A percentile compares a stretch with the other conserved stretches of the same genome.
Evolutionary conservation across 345 rosid genomes (phyloP).

Genomic region (Hirschfeldia incana): DNA sequence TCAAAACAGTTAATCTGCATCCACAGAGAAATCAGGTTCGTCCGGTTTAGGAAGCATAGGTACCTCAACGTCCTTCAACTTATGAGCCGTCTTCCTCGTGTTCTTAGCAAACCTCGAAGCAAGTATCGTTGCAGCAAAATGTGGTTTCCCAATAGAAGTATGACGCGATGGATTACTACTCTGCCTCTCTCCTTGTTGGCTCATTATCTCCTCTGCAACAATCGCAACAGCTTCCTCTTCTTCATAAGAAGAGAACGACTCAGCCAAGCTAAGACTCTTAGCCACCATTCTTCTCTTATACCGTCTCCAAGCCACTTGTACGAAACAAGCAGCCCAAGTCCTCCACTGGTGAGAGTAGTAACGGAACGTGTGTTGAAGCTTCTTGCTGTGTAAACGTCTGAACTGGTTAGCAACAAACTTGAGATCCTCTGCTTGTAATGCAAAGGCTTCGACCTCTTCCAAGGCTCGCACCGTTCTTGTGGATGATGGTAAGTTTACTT

Average conservation of each 20-base stretch:
- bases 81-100: slow-evolving; percentile 75
- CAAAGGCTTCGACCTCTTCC: slow-evolving; percentile 67
- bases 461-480: slow-evolving; percentile 62
- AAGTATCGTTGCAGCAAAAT: slow-evolving; percentile 66
- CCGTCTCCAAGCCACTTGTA: slow-evolving; percentile 64
- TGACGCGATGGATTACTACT: slow-evolving; percentile 2
- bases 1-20: slow-evolving; percentile 41
- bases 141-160: slow-evolving; percentile 51
- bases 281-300: slow-evolving; percentile 51
- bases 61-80: slow-evolving; percentile 60
- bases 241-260: slow-evolving; percentile 44
- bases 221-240: slow-evolving; percentile 35
- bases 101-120: slow-evolving; percentile 90
- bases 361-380: slow-evolving; percentile 59
- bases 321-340: slow-evolving; percentile 70
- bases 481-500: slow-evolving; percentile 56
- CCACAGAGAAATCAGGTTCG: slow-evolving; percentile 83
- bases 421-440: slow-evolving; percentile 60
- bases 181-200: slow-evolving; percentile 29
- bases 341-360: slow-evolving; percentile 70
- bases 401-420: slow-evolving; percentile 68
- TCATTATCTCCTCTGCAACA: slow-evolving; percentile 22
- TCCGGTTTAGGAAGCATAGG: slow-evolving; percentile 79
- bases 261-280: slow-evolving; percentile 44
- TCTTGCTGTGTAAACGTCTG: slow-evolving; percentile 65